A percentile compares a stretch with the other conserved stretches of the same genome.
These are phyloP conservation scores for Hemerocallis citrina DNA, from an alignment of 106 monocot genomes.

Conservation along the genomic window DNA sequence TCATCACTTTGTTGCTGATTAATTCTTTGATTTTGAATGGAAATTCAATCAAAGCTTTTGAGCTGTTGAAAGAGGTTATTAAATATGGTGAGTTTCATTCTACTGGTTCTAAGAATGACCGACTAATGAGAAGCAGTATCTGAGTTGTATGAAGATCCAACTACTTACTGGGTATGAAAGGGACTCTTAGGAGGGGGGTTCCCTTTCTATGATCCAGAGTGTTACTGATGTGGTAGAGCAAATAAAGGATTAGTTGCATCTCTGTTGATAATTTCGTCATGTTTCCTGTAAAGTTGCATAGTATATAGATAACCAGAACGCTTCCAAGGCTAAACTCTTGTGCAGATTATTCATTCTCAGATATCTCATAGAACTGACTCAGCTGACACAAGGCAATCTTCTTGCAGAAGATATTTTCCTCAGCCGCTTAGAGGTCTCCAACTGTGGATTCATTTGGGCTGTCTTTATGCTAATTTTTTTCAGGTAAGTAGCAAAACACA, in stretches of 20 bases:
- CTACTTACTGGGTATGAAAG: conserved; percentile 28
- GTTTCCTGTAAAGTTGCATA: background rate
- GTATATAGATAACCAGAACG: too few relatives aligned
- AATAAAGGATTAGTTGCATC: conserved; percentile 8
- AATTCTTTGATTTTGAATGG: conserved; percentile 48
- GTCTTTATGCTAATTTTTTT: background rate
- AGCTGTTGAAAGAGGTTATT: conserved; percentile 53
- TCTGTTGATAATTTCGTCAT: too few relatives aligned
- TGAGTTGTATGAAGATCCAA: conserved; percentile 30
- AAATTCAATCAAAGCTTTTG: conserved; percentile 30
- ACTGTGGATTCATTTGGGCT: background rate
- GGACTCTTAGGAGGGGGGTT: conserved; percentile 21
- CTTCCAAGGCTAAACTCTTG: too few relatives aligned
- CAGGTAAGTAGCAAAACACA: too few relatives aligned
- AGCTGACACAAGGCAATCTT: background rate
- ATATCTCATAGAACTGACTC: background rate
- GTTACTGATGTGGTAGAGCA: conserved; percentile 8
- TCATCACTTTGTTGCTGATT: conserved; percentile 40
- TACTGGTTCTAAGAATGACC: conserved; percentile 27
- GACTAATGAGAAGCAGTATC: conserved; percentile 30
- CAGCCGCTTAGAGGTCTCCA: background rate
- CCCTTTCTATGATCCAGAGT: conserved; percentile 19
- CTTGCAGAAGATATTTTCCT: background rate
- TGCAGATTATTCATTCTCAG: background rate
- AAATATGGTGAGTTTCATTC: conserved; percentile 14